Evolutionary conservation across 352 stramenopile species (phyloP).

Genomic region (Pythium diclinum): DNA sequence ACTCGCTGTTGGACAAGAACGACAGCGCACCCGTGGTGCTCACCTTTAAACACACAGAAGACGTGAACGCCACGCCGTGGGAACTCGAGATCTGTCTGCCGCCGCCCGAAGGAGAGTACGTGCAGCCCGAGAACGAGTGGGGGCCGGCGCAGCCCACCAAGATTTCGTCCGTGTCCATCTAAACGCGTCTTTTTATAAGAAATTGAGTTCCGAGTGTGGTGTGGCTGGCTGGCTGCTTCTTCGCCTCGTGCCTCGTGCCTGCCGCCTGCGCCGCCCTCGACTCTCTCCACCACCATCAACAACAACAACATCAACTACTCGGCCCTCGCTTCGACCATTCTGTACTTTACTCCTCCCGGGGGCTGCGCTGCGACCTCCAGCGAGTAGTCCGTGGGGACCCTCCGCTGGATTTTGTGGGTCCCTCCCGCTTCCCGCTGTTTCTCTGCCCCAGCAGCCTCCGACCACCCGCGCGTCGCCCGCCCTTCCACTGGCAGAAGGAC

Average conservation of each 20-base stretch:
- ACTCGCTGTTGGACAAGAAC: constrained; percentile 71
- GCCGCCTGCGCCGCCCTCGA: not conserved
- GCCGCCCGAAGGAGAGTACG: constrained; percentile 75
- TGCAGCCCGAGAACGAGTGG: constrained; percentile 85
- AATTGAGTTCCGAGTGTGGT: constrained; percentile 12
- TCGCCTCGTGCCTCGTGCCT: constrained; percentile 1
- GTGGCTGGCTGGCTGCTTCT: not conserved
- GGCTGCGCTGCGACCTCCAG: not conserved
- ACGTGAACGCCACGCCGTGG: constrained; percentile 70
- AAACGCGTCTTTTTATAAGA: constrained; percentile 26
- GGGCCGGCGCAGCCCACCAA: constrained; percentile 74
- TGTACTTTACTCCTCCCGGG: not conserved
- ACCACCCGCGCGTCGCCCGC: not conserved
- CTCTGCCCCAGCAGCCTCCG: not conserved
- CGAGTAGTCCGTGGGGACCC: not conserved
- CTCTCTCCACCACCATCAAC: constrained; percentile 3
- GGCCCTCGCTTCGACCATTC: constrained; percentile 3
- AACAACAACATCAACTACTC: not conserved
- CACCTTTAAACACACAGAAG: constrained; percentile 82
- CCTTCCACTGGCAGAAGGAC: constrained; percentile 23
- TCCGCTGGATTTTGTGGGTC: constrained; percentile 9
- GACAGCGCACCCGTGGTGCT: constrained; percentile 64
- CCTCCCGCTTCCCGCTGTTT: not conserved
- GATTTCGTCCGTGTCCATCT: constrained; percentile 85
- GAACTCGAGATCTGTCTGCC: constrained; percentile 76